Evolutionary conservation across 768 basidiomycete genomes (phyloP).

Genomic region (Suillus occidentalis): DNA sequence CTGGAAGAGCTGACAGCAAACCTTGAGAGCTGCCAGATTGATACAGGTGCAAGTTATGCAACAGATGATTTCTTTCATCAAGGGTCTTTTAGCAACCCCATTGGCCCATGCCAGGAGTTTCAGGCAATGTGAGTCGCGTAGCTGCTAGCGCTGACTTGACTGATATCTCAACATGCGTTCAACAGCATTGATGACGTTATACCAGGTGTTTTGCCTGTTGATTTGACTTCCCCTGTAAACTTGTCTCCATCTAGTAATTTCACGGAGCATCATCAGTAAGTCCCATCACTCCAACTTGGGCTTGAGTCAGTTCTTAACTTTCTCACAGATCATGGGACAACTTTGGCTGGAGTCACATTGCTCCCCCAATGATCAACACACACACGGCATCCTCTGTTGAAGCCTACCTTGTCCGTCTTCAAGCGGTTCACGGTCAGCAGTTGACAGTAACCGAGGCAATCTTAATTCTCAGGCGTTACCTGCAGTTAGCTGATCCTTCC

Average conservation of each 20-base stretch:
- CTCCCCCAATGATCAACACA: neutral
- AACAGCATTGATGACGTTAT: neutral
- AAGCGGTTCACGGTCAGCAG: neutral
- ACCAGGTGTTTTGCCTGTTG: neutral
- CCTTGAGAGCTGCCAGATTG: neutral
- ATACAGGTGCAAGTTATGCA: neutral
- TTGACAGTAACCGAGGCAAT: constrained; percentile 1
- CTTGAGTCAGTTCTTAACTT: neutral
- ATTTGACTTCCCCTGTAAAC: neutral
- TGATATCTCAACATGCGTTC: neutral
- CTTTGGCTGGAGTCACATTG: neutral
- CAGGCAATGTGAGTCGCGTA: neutral
- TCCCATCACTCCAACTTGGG: too few relatives aligned
- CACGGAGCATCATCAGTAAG: neutral
- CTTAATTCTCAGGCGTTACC: neutral
- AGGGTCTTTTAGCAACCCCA: neutral
- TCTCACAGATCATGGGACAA: neutral
- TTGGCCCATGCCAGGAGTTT: neutral
- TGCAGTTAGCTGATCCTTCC: neutral
- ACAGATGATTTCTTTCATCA: neutral
- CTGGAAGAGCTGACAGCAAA: neutral
- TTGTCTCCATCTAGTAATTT: neutral
- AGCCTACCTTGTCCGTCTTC: neutral
- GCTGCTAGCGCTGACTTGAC: neutral
- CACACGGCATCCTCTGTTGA: neutral